Conservation (phyloP, 73 alveolate genomes). For the Durusdinium trenchii region DNA sequence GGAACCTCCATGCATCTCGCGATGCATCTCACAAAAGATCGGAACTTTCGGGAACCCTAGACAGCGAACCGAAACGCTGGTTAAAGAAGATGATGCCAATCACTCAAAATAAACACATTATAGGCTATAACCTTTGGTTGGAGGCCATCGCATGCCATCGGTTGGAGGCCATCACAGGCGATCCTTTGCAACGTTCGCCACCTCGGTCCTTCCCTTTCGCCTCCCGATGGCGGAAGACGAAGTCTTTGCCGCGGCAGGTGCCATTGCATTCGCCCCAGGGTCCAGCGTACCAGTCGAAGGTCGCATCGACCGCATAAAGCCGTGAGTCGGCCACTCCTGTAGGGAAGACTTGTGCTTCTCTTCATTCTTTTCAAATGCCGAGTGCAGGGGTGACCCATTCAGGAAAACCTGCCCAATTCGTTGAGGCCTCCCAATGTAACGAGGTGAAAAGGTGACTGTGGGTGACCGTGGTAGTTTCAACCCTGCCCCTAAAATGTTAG, state of each 20-base stretch:
- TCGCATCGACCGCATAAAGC: slow-evolving; percentile 38
- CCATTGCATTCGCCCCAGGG: slow-evolving; percentile 42
- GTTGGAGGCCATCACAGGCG: too few species aligned
- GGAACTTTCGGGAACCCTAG: too few species aligned
- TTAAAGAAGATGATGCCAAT: too few species aligned
- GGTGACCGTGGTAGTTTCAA: background rate
- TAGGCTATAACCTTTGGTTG: too few species aligned
- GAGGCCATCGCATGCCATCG: too few species aligned
- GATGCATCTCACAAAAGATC: too few species aligned
- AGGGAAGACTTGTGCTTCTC: too few species aligned
- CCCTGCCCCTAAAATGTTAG: too few species aligned
- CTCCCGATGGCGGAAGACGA: slow-evolving; percentile 35
- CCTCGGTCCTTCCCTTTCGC: background rate
- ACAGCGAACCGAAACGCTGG: too few species aligned
- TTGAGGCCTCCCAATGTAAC: background rate
- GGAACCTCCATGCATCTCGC: too few species aligned
- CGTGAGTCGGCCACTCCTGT: background rate
- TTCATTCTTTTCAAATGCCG: background rate
- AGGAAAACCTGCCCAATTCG: background rate
- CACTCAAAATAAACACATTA: too few species aligned
- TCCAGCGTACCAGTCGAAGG: slow-evolving; percentile 52
- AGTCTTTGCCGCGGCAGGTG: slow-evolving; percentile 11
- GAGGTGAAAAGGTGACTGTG: background rate
- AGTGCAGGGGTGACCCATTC: background rate
- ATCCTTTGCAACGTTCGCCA: too few species aligned